Evolutionary conservation across 2,329 filamentous ascomycete species (phyloP), one percentile per base, ranked within the genome.

Genomic region (Mycosphaerella arachidis): DNA sequence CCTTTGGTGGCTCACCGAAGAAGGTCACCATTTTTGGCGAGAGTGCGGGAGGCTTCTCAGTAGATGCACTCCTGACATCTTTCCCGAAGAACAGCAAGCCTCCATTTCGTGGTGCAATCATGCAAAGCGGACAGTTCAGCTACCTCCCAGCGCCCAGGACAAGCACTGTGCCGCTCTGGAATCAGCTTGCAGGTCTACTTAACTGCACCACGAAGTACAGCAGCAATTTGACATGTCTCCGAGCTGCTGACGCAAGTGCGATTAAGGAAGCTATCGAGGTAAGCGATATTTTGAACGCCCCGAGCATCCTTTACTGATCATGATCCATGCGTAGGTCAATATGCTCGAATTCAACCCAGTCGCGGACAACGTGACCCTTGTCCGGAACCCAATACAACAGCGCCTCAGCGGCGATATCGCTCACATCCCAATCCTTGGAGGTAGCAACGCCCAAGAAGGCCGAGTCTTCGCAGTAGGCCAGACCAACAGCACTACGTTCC

Each of bases 11-110:
- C 20, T 73, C 73, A 20, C 71, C 73, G 1, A 56, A 63, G n/a
- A 73, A 73, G 48, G 73, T 76, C 35, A 74, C 71, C 6, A 68
- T 74, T n/a, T 74, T 73, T 45, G 73, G 73, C 35, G 71, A 74
- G 58, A 67, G 63, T 9, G 72, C 73, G 12, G 73, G 73, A 16
- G 68, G 67, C 3, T 70, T 69, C 55, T 70, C 65, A 16, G 65
- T 73, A 30, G 71, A 74, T 58, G 65, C 70, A 1, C 63, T 74
- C 1, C 62, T 75, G 13, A 73, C 71, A 2, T 71, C 67, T 24
- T 72, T 59, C 55, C 59, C 66, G 1, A 63, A 61, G 6, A 58
- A 63, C 33, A 65, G 60, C 24, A 67, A 45, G 0, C 72, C 70
- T 9, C 72, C 71, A 2, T 75, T 74, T 63, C 68, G 72, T 16